These are phyloP conservation scores for Xanthoconium separans DNA, from an alignment of 1,284 basidiomycete species.

Conservation along the genomic window DNA sequence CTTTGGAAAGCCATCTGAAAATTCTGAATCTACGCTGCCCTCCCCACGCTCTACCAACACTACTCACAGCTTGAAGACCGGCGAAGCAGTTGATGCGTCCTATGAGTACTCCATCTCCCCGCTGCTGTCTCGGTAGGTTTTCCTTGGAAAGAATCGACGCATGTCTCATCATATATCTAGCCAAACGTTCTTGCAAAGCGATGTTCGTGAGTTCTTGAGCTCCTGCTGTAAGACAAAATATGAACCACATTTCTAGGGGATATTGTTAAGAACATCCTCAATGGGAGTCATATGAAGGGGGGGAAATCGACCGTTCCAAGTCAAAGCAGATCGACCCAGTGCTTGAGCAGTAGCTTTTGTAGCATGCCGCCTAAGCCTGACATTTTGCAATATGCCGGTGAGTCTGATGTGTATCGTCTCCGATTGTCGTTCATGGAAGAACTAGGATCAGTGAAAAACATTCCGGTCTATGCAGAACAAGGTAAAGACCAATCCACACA, in stretches of 20 bases:
- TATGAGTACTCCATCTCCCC: neutral
- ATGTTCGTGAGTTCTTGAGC: neutral
- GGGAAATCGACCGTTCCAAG: neutral
- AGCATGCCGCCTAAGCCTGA: neutral
- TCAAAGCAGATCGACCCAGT: neutral
- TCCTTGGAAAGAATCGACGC: neutral
- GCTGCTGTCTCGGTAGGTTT: neutral
- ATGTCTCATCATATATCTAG: neutral
- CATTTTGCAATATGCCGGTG: neutral
- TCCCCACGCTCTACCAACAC: neutral
- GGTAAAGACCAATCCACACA: neutral
- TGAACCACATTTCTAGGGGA: neutral
- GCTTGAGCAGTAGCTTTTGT: neutral
- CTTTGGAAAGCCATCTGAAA: neutral
- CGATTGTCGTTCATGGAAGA: neutral
- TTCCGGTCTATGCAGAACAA: neutral
- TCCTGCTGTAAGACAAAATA: too few species aligned
- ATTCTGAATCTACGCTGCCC: neutral
- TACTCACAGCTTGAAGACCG: neutral
- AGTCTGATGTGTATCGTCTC: neutral
- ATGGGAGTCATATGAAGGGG: neutral
- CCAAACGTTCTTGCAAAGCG: neutral
- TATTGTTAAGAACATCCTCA: neutral
- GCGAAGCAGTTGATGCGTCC: neutral
- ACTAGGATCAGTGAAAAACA: neutral